These are phyloP conservation scores for Magnusiomyces starmeri DNA, from an alignment of 1,139 yeast genomes.

Conservation along the genomic window DNA sequence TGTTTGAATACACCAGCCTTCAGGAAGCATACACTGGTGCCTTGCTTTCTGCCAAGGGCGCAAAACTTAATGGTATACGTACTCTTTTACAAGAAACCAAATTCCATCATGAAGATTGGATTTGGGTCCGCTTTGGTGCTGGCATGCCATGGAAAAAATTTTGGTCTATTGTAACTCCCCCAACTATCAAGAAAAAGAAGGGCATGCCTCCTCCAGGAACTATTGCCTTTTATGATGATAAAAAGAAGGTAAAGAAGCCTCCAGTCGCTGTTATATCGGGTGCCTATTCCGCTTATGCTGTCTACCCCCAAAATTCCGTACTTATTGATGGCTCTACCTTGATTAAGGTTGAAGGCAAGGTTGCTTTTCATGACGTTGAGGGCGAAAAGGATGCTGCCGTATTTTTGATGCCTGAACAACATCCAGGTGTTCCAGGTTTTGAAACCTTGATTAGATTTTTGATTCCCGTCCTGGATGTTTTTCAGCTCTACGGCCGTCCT, in stretches of 20 bases:
- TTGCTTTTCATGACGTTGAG: slow-evolving; percentile 51
- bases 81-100: slow-evolving; percentile 79
- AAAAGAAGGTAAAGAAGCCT: slow-evolving; percentile 49
- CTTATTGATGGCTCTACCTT: slow-evolving; percentile 82
- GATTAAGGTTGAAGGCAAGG: slow-evolving; percentile 79
- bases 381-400: slow-evolving; percentile 71
- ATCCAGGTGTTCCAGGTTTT: slow-evolving; percentile 87
- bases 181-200: slow-evolving; percentile 38
- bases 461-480: slow-evolving; percentile 79
- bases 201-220: slow-evolving; percentile 35
- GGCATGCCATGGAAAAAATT: slow-evolving; percentile 99
- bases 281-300: slow-evolving; percentile 75
- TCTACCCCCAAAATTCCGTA: slow-evolving; percentile 79
- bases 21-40: slow-evolving; percentile 98
- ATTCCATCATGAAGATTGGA: slow-evolving; percentile 90
- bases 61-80: slow-evolving; percentile 76
- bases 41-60: slow-evolving; percentile 77
- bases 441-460: slow-evolving; percentile 86
- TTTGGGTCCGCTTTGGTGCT: slow-evolving; percentile 84
- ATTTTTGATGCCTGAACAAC: slow-evolving; percentile 91
- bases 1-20: slow-evolving; percentile 69
- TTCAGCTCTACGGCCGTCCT: slow-evolving; percentile 88
- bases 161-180: slow-evolving; percentile 85
- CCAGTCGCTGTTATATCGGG: slow-evolving; percentile 73
- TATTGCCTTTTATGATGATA: slow-evolving; percentile 36